A percentile compares a stretch with the other conserved stretches of the same genome.
Conservation (phyloP, 2,329 filamentous ascomycete species). For the Ceratocystis ficicola region DNA sequence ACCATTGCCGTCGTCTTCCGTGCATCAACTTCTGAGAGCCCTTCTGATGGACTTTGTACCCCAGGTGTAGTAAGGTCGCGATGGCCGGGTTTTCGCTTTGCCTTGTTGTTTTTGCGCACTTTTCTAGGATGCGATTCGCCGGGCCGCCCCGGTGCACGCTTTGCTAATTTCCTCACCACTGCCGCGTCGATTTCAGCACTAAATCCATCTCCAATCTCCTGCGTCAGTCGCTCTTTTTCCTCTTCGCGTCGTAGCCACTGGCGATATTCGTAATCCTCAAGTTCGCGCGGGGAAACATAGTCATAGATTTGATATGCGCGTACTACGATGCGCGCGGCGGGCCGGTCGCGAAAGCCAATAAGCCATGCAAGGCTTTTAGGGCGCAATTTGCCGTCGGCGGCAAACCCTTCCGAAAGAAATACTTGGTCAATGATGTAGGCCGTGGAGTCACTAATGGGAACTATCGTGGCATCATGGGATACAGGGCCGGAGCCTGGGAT, state of each 20-base stretch:
- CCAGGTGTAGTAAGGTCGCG: background rate
- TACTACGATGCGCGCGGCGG: slow-evolving; percentile 37
- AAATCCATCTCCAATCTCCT: slow-evolving; percentile 5
- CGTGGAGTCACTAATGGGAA: slow-evolving; percentile 39
- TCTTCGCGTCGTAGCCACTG: slow-evolving; percentile 35
- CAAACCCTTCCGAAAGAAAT: slow-evolving; percentile 33
- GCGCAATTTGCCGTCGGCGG: slow-evolving; percentile 30
- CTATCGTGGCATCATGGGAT: slow-evolving; percentile 36
- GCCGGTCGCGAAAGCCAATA: slow-evolving; percentile 43
- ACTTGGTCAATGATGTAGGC: slow-evolving; percentile 47
- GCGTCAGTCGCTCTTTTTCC: slow-evolving; percentile 26
- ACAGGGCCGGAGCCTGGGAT: slow-evolving; percentile 38
- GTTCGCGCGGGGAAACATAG: slow-evolving; percentile 44
- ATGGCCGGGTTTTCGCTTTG: background rate
- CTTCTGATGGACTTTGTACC: background rate
- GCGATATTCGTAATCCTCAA: slow-evolving; percentile 46
- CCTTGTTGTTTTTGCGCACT: background rate
- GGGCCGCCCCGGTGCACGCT: slow-evolving; percentile 5
- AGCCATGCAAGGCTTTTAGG: slow-evolving; percentile 41
- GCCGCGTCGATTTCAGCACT: slow-evolving; percentile 7
- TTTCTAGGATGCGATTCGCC: background rate
- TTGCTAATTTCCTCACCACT: background rate
- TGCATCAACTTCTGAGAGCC: background rate
- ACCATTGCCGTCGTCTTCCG: background rate
- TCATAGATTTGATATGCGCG: slow-evolving; percentile 40